Conservation (phyloP, 768 basidiomycete species). For the Cyathus striatus region DNA sequence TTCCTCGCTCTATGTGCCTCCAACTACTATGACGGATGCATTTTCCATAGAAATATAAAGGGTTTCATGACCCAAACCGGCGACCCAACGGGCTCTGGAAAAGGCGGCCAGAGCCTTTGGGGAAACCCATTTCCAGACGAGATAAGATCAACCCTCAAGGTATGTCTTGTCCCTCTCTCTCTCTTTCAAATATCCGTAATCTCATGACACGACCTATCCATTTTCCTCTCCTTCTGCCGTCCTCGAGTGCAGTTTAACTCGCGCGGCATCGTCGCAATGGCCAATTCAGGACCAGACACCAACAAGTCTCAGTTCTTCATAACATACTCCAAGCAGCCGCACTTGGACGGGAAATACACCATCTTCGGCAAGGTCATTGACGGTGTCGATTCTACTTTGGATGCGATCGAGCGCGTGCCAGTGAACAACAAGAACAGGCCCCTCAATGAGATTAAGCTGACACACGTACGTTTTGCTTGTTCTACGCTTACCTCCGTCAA, state of each 20-base stretch:
- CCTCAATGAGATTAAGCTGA: slow-evolving; percentile 76
- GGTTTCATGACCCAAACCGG: slow-evolving; percentile 96
- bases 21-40: slow-evolving; percentile 75
- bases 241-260: slow-evolving; percentile 72
- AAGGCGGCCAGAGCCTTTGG: slow-evolving; percentile 97
- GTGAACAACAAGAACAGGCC: slow-evolving; percentile 91
- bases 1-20: slow-evolving; percentile 93
- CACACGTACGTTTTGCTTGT: slow-evolving; percentile 53
- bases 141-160: slow-evolving; percentile 90
- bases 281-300: slow-evolving; percentile 89
- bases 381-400: slow-evolving; percentile 89
- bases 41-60: slow-evolving; percentile 94
- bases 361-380: slow-evolving; percentile 99
- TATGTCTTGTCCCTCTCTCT: slow-evolving; percentile 19
- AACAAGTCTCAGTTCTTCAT: slow-evolving; percentile 93
- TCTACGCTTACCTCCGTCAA: too few species aligned
- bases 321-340: slow-evolving; percentile 88
- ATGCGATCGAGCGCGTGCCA: slow-evolving; percentile 88
- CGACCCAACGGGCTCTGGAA: slow-evolving; percentile 86
- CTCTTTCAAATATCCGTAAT: neutral
- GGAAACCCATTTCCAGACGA: slow-evolving; percentile 90
- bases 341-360: slow-evolving; percentile 91
- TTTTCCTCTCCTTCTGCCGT: slow-evolving; percentile 8
- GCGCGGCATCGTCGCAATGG: slow-evolving; percentile 96
- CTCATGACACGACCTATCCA: slow-evolving; percentile 4